Base-by-base conservation (phyloP, 257 asterid genomes). In the Ehretia macrophylla region DNA sequence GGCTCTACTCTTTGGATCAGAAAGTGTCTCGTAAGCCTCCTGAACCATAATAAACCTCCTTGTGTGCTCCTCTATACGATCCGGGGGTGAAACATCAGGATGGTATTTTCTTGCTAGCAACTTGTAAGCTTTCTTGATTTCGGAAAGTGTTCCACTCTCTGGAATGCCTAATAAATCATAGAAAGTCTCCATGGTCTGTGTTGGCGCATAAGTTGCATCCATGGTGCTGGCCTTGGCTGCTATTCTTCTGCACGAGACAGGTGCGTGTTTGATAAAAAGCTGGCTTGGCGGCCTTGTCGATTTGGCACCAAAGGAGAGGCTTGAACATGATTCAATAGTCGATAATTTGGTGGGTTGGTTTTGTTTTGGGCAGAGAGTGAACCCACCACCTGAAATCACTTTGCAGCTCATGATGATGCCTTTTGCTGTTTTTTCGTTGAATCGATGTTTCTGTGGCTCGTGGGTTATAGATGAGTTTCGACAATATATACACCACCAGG, bases 41-140 rank as follows among this genome's bases (percentile, higher is more conserved):
- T 58, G 13, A 58, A 44, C 63, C 63, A 58, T 58, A 19, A 58
- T 39, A 11, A 58, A 58, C 51, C 23, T 58, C 32, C 35, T 58
- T 17, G 63, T 58, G 32, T 58, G 37, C 63, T 58, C 63, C 21
- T 58, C 63, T 12, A 42, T 17, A 37, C 51, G 20, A 5, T 56
- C 60, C 18, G 10, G 21, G 4, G 60, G 20, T 14, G 60, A 56
- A 56, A 56, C 60, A 56, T 56, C 60, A 14, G 60, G 60, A 56
- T 56, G 60, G 17, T 56, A 56, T 32, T 56, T 56, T 38, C 60
- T 32, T 13, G 60, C 60, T 11, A 56, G 27, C 23, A n/a, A 19
- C 40, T 56, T 56, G 60, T 56, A 58, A 18, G 63, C 63, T 58
- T 58, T 37, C 63, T 58, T 58, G 63, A 58, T 58, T 17, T 58